A percentile compares a stretch with the other conserved stretches of the same genome.
These are phyloP conservation scores for Crithidia bombi DNA, from an alignment of 208 protist species.

Conservation along the genomic window DNA sequence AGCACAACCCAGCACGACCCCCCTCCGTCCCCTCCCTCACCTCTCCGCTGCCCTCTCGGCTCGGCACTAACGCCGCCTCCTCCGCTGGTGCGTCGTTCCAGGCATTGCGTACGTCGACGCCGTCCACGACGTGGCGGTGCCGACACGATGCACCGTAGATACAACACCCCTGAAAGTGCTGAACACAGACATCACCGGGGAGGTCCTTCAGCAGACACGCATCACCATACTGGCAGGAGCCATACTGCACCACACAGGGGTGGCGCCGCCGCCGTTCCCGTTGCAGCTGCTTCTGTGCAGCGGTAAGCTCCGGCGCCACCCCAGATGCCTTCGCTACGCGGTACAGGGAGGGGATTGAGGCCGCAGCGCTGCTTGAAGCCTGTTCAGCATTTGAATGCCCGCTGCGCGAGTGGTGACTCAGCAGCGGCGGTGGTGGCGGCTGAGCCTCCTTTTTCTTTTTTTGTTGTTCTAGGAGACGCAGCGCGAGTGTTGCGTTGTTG, in stretches of 20 bases:
- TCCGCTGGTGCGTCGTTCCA: background rate
- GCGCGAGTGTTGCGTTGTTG: conserved; percentile 48
- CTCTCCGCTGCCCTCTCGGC: background rate
- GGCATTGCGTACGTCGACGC: conserved; percentile 62
- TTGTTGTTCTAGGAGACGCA: conserved; percentile 55
- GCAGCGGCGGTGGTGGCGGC: too few relatives aligned
- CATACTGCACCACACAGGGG: conserved; percentile 82
- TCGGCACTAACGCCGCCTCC: background rate
- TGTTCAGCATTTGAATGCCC: too few relatives aligned
- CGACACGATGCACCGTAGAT: conserved; percentile 61
- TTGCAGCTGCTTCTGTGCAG: background rate
- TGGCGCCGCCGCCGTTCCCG: conserved; percentile 34
- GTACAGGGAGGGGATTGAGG: conserved; percentile 20
- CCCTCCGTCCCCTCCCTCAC: background rate
- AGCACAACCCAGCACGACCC: too few relatives aligned
- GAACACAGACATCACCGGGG: conserved; percentile 77
- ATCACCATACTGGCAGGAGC: conserved; percentile 67
- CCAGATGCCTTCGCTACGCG: background rate
- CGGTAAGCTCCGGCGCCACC: background rate
- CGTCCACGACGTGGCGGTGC: conserved; percentile 69
- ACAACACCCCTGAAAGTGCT: conserved; percentile 72
- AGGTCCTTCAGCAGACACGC: conserved; percentile 59
- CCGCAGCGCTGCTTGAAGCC: background rate
- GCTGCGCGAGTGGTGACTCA: too few relatives aligned
- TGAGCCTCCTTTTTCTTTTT: conserved; percentile 26